These are phyloP conservation scores for Colletotrichum sp. DNA, from an alignment of 2,329 filamentous ascomycete species.

Conservation along the genomic window DNA sequence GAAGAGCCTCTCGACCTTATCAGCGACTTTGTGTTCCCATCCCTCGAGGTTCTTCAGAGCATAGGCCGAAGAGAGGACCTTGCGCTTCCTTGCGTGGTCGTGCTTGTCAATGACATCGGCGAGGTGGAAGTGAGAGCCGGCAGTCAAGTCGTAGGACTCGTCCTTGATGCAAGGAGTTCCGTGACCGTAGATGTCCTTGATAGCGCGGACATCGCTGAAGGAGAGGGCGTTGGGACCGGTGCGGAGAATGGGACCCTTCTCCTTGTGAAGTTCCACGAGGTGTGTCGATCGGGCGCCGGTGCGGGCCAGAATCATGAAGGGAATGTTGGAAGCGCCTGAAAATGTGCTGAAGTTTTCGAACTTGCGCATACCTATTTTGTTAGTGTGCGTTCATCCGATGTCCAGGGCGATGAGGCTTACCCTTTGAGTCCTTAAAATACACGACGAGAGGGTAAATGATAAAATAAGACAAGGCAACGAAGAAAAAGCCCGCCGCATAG, in stretches of 20 bases:
- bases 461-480: slow-evolving; percentile 33
- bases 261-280: slow-evolving; percentile 47
- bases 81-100: slow-evolving; percentile 57
- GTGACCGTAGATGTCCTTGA: slow-evolving; percentile 56
- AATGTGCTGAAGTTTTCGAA: slow-evolving; percentile 48
- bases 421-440: slow-evolving; percentile 51
- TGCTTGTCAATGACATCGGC: slow-evolving; percentile 56
- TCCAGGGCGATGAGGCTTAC: not conserved
- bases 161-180: slow-evolving; percentile 56
- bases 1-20: slow-evolving; percentile 51
- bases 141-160: slow-evolving; percentile 45
- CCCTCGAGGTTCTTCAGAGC: slow-evolving; percentile 57
- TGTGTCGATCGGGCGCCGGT: slow-evolving; percentile 46
- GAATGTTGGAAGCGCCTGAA: slow-evolving; percentile 48
- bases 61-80: slow-evolving; percentile 54
- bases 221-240: slow-evolving; percentile 49
- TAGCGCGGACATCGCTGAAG: slow-evolving; percentile 43
- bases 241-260: slow-evolving; percentile 44
- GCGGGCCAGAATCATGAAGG: slow-evolving; percentile 50
- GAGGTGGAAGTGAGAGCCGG: slow-evolving; percentile 55
- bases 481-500: slow-evolving; percentile 12
- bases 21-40: slow-evolving; percentile 60
- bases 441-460: slow-evolving; percentile 41
- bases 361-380: slow-evolving; percentile 40
- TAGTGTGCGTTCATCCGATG: not conserved